Evolutionary conservation across 768 basidiomycete species (phyloP).

Genomic region (Pseudohyphozyma bogoriensis): DNA sequence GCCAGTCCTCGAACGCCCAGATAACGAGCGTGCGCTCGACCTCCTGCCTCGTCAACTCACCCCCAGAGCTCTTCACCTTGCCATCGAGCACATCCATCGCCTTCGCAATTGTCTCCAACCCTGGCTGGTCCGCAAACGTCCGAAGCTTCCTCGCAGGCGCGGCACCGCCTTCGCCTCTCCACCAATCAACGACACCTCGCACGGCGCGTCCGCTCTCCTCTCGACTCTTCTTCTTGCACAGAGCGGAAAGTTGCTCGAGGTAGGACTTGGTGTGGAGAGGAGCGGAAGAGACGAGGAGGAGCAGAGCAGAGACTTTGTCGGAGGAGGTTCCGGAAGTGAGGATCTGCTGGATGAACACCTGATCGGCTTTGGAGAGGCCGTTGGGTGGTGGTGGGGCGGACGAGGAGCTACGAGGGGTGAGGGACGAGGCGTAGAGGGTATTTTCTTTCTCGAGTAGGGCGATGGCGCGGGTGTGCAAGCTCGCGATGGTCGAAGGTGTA

Average conservation of each 20-base stretch:
- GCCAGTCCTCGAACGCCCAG: constrained; percentile 94
- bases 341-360: constrained; percentile 67
- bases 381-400: constrained; percentile 29
- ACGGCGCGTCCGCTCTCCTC: constrained; percentile 85
- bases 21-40: constrained; percentile 49
- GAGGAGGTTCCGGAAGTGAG: constrained; percentile 80
- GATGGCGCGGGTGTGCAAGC: constrained; percentile 28
- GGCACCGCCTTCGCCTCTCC: constrained; percentile 75
- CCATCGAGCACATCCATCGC: constrained; percentile 6
- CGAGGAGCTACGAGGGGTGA: constrained; percentile 28
- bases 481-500: constrained; percentile 5
- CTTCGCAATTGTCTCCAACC: constrained; percentile 36
- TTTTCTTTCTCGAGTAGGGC: constrained; percentile 32
- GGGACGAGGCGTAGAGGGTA: constrained; percentile 29
- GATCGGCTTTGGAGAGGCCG: constrained; percentile 27
- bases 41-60: constrained; percentile 44
- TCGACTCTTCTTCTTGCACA: constrained; percentile 53
- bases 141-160: constrained; percentile 53
- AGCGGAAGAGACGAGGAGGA: constrained; percentile 61
- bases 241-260: constrained; percentile 26
- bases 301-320: constrained; percentile 81
- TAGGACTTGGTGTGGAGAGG: constrained; percentile 30
- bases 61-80: constrained; percentile 43
- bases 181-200: constrained; percentile 91
- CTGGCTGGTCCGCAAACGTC: constrained; percentile 49